Evolutionary conservation across 805 yeast genomes (phyloP), one percentile per base, ranked within the genome.

Genomic region (Saccharomycopsis oosterbeekiorum): DNA sequence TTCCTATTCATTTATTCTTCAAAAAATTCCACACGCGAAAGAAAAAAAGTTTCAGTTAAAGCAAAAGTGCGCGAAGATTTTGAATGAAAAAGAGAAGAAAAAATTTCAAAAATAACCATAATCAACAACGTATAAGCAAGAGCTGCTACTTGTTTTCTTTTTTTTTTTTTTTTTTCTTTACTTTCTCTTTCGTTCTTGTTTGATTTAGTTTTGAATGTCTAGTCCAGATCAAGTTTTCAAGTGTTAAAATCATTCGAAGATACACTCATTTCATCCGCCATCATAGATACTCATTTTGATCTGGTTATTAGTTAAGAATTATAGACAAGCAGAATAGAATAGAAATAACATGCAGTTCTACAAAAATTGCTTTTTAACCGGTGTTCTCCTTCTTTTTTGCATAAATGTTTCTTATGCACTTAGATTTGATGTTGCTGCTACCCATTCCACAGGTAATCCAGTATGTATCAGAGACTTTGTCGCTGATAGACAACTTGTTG

Each of bases 391-490:
- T 11, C 15, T 62, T 21, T 50, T 37, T n/a, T 43, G 57, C 2
- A 47, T 58, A 57, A 42, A 50, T 21, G 29, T 53, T n/a, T 43
- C 57, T 5, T n/a, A 53, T 21, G 66, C 58, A 12, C 55, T 64
- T 11, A 51, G 66, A 58, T 64, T 64, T 40, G 66, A 64, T 17
- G 66, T 64, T 24, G 54, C 41, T 12, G 66, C 66, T 26, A 15
- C 47, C 10, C 40, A 37, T 17, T 41, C 59, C 21, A 26, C 24
- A 17, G 26, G 42, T 8, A 37, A 47, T 12, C 92, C 93, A 42
- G 82, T 86, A 62, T 94, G 99, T 78, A 81, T 94, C 66, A 88
- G 99, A 72, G 97, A 94, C 73, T 93, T 93, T 70, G 96, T 89
- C 60, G 76, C 81, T 57, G 88, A 84, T 67, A 92, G 90, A 62